A percentile compares a stretch with the other conserved stretches of the same genome.
Evolutionary conservation across 495 filamentous ascomycete genomes (phyloP).

Genomic region (Lasiosphaeria miniovina): DNA sequence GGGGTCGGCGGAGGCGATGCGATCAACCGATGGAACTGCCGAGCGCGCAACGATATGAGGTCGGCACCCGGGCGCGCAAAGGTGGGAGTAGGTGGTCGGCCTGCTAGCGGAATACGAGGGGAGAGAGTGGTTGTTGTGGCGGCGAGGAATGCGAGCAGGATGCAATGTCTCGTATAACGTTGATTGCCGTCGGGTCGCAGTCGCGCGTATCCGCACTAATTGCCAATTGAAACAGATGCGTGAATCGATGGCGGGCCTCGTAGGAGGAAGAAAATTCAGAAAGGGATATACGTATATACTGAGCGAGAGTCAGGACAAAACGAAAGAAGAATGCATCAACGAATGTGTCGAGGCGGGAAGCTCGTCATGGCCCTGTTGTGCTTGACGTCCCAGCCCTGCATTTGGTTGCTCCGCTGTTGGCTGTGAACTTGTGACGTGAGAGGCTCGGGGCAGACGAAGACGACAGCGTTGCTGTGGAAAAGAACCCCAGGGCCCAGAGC

Average conservation of each 20-base stretch:
- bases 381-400: slow-evolving; percentile 13
- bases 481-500: slow-evolving; percentile 11
- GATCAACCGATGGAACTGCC: background rate
- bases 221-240: background rate
- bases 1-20: background rate
- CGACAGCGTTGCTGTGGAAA: slow-evolving; percentile 30
- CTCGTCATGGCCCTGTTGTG: slow-evolving; percentile 7
- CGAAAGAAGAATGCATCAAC: slow-evolving; percentile 27
- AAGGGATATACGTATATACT: background rate
- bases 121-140: background rate
- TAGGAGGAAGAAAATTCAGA: background rate
- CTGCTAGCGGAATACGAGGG: slow-evolving; percentile 1
- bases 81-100: background rate
- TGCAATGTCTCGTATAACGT: background rate
- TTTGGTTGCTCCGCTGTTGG: slow-evolving; percentile 29
- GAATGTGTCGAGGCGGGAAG: slow-evolving; percentile 17
- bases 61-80: background rate
- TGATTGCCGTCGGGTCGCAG: background rate
- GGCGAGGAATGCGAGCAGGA: background rate
- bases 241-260: background rate
- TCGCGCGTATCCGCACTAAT: background rate
- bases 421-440: slow-evolving; percentile 12
- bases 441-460: slow-evolving; percentile 13
- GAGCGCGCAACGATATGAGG: background rate
- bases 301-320: slow-evolving; percentile 16